Percentiles rank a stretch among this genome's conserved stretches.
These are phyloP conservation scores for Astragalus glycyphyllos DNA, from an alignment of 306 rosid species.

Conservation along the genomic window DNA sequence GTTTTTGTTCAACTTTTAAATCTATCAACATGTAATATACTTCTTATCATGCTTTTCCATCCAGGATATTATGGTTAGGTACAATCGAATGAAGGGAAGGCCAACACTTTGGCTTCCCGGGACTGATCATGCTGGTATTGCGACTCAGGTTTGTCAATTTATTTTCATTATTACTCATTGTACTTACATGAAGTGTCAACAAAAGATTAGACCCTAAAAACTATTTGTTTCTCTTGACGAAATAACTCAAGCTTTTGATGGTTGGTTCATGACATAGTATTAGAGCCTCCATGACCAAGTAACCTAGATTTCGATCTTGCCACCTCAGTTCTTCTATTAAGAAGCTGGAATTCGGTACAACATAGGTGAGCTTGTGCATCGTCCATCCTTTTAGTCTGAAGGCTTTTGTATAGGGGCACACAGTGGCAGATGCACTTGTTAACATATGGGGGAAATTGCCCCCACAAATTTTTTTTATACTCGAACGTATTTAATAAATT, in stretches of 20 bases:
- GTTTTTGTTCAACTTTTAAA: constrained; percentile 12
- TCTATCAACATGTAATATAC: background rate
- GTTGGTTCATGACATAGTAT: background rate
- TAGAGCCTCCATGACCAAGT: background rate
- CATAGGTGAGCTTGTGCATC: background rate
- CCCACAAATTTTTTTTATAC: no score
- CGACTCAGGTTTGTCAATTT: constrained; percentile 80
- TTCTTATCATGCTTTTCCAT: constrained; percentile 39
- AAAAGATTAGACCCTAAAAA: background rate
- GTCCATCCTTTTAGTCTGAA: constrained; percentile 9
- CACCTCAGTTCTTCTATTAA: background rate
- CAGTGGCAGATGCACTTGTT: no score
- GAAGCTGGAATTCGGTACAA: background rate
- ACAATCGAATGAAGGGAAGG: constrained; percentile 94
- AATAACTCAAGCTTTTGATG: background rate
- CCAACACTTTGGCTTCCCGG: constrained; percentile 99
- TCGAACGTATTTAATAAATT: no score
- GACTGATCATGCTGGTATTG: constrained; percentile 99
- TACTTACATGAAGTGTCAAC: background rate
- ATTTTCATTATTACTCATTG: constrained; percentile 23
- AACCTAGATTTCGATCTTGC: background rate
- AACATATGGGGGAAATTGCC: no score
- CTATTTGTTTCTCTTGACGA: background rate
- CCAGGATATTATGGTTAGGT: constrained; percentile 97
- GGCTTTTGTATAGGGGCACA: background rate